Conservation (phyloP, 2,329 filamentous ascomycete genomes). For the Rutstroemia sp. region DNA sequence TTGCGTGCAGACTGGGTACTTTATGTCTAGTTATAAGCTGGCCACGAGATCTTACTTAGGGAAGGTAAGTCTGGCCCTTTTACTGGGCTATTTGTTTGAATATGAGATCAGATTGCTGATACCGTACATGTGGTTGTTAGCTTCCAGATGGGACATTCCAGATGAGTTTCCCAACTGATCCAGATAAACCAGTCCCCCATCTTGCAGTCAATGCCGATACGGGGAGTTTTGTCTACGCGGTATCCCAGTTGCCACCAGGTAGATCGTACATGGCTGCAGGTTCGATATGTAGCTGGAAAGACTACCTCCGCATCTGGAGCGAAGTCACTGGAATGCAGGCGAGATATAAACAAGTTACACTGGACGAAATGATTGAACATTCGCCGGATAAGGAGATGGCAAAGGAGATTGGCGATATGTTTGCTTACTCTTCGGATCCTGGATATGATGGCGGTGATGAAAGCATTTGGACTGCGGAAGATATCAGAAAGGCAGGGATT, state of each 20-base stretch:
- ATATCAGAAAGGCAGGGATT: slow-evolving; percentile 12
- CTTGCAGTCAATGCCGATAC: slow-evolving; percentile 40
- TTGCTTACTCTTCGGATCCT: slow-evolving; percentile 21
- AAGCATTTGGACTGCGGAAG: slow-evolving; percentile 17
- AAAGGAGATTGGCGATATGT: slow-evolving; percentile 31
- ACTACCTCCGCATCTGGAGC: slow-evolving; percentile 17
- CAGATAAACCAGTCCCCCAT: slow-evolving; percentile 30
- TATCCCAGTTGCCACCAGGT: slow-evolving; percentile 21
- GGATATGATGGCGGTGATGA: slow-evolving; percentile 33
- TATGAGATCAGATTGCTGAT: neutral
- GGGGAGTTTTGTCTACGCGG: slow-evolving; percentile 26
- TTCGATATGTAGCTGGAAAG: slow-evolving; percentile 12
- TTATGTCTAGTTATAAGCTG: slow-evolving; percentile 38
- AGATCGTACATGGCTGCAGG: slow-evolving; percentile 18
- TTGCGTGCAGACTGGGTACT: slow-evolving; percentile 30
- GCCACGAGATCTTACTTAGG: slow-evolving; percentile 39
- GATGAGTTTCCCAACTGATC: slow-evolving; percentile 40
- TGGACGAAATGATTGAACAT: slow-evolving; percentile 26
- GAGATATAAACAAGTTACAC: slow-evolving; percentile 13
- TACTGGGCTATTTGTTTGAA: neutral
- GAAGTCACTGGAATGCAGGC: slow-evolving; percentile 10
- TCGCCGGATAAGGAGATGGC: slow-evolving; percentile 19
- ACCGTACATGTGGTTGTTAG: slow-evolving; percentile 17
- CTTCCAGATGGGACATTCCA: slow-evolving; percentile 36
- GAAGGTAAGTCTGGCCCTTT: slow-evolving; percentile 32